Evolutionary conservation across 306 rosid species (phyloP), one percentile per base, ranked within the genome.

Genomic region (Quercus aquifolioides): DNA sequence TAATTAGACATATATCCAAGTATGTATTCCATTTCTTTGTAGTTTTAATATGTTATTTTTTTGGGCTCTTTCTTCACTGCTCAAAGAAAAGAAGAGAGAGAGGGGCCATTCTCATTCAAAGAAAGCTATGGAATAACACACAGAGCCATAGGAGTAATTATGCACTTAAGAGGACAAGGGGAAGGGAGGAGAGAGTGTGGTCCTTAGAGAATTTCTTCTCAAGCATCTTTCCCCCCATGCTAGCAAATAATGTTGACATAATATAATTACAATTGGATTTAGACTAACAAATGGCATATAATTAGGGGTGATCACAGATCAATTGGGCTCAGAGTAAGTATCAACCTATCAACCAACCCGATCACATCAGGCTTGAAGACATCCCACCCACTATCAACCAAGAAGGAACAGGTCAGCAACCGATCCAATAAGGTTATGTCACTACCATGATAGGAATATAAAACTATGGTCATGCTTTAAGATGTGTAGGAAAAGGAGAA

Each of bases 1-100:
- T 73, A 58, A 71, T 46, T 54, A 58, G 52, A 76, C 30, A 30
- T 43, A 64, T 64, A 80, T 74, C 71, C 18, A 43, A 73, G 69
- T 74, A 46, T 19, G 5, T 21, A 60, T 55, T 55, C 31, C 52
- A 35, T 5, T 62, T 55, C 63, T 55, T 26, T 31, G 4, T 54
- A 41, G 25, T 55, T 38, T 19, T 79, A 62, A 20, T 41, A 26
- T 28, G 23, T 25, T 1, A 9, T 55, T 30, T 31, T 55, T 41
- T 31, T 31, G 58, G 76, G 49, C 23, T 31, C n/a, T 65, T 31
- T 18, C 23, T 5, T 31, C 19, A 26, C 3, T 62, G 19, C 49
- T 52, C 35, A 31, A 78, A 71, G 12, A 31, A 30, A 41, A 30
- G 62, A 64, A 23, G 57, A 3, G 21, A 54, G 5, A 72, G 38